Evolutionary conservation across 305 asterid species (phyloP).

Genomic region (Solanum aculeatissimum): DNA sequence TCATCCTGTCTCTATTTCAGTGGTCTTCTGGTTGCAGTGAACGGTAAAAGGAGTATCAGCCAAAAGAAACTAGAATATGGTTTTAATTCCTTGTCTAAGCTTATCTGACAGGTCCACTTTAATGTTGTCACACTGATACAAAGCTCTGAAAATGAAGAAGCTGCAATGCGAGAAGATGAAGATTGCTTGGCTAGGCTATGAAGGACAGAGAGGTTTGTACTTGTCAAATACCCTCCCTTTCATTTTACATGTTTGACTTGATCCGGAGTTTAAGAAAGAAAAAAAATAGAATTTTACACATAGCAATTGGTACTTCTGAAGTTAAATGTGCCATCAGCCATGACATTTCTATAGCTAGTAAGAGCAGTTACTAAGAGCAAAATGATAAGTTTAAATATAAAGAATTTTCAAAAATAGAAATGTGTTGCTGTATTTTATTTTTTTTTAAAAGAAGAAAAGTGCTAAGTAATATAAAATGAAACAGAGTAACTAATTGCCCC

Average conservation of each 20-base stretch:
- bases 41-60: background rate
- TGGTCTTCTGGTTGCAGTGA: background rate
- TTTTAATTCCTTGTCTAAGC: background rate
- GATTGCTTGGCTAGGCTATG: background rate
- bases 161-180: background rate
- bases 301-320: background rate
- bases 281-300: background rate
- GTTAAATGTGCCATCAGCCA: background rate
- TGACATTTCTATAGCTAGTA: background rate
- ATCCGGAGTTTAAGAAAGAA: background rate
- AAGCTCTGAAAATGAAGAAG: background rate
- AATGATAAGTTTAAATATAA: background rate
- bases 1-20: background rate
- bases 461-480: background rate
- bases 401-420: background rate
- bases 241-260: background rate
- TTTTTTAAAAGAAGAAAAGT: background rate
- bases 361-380: background rate
- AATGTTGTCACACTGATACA: background rate
- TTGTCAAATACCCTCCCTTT: background rate
- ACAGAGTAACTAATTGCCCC: background rate
- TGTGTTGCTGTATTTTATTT: background rate
- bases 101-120: background rate
- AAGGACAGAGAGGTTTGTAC: background rate
- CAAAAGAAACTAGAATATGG: background rate